Evolutionary conservation across 495 filamentous ascomycete species (phyloP).

Genomic region (Penicillium ochrochloron): DNA sequence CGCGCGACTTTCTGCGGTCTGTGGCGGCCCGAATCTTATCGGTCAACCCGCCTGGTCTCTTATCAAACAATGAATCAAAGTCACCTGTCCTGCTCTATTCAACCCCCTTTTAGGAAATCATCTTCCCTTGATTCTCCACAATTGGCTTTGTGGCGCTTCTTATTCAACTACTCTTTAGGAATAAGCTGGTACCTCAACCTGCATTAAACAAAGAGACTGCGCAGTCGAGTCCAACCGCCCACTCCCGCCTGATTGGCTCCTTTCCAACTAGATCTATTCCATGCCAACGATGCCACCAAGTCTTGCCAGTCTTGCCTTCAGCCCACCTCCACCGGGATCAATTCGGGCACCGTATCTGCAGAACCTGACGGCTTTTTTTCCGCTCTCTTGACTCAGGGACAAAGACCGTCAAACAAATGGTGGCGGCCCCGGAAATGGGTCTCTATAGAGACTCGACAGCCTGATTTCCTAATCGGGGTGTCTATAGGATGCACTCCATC

Average conservation of each 20-base stretch:
- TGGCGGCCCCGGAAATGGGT: background rate
- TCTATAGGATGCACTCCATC: background rate
- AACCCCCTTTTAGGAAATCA: conserved; percentile 15
- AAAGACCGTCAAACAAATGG: conserved; percentile 3
- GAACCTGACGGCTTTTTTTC: background rate
- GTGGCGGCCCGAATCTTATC: conserved; percentile 35
- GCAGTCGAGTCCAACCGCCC: background rate
- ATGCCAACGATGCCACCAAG: background rate
- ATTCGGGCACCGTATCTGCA: background rate
- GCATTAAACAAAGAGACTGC: background rate
- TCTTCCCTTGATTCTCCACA: background rate
- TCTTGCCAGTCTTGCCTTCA: background rate
- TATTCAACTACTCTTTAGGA: conserved; percentile 25
- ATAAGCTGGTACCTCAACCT: background rate
- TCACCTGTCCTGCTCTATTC: conserved; percentile 21
- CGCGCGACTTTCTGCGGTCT: background rate
- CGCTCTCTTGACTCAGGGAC: conserved; percentile 1
- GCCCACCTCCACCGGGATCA: background rate
- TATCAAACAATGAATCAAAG: conserved; percentile 11
- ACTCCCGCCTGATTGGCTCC: background rate
- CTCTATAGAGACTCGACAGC: background rate
- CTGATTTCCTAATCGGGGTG: conserved; percentile 4
- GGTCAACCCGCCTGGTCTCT: background rate
- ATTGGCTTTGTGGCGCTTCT: conserved; percentile 6
- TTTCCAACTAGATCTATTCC: background rate